Conservation (phyloP, 805 yeast genomes). For the Metschnikowia noctiluminum region DNA sequence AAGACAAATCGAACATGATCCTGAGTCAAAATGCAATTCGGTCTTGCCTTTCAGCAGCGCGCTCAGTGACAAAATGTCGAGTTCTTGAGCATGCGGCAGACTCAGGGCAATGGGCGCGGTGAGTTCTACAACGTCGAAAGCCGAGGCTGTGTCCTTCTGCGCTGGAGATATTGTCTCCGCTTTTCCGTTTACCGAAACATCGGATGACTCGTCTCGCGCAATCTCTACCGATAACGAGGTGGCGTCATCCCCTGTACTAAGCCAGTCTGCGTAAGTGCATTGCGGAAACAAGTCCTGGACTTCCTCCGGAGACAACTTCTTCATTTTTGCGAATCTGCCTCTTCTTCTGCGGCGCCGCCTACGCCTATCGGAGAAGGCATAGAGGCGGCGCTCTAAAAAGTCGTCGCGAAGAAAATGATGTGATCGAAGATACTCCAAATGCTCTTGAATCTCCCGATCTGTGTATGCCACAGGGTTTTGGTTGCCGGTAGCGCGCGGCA, state of each 20-base stretch:
- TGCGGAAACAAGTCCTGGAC: conserved; percentile 60
- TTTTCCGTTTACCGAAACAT: conserved; percentile 1
- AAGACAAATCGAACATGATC: conserved; percentile 75
- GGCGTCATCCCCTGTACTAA: conserved; percentile 54
- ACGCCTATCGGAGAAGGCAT: conserved; percentile 19
- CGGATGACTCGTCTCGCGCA: not conserved
- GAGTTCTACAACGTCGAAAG: conserved; percentile 4
- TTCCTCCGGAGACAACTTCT: conserved; percentile 51
- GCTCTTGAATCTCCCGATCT: conserved; percentile 32
- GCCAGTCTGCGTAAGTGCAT: conserved; percentile 57
- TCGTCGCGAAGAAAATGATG: conserved; percentile 33
- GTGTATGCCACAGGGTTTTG: conserved; percentile 15
- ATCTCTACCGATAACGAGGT: conserved; percentile 1
- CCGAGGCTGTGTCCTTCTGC: not conserved
- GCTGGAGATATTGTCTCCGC: not conserved
- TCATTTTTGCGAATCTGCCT: conserved; percentile 43
- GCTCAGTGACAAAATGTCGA: conserved; percentile 5
- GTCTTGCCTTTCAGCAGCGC: conserved; percentile 9
- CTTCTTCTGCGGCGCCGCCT: conserved; percentile 38
- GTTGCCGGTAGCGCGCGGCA: conserved; percentile 9
- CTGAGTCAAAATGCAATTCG: conserved; percentile 57
- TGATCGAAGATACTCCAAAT: conserved; percentile 32
- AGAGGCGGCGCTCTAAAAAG: conserved; percentile 25
- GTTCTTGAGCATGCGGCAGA: not conserved
- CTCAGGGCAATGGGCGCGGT: conserved; percentile 2